These are phyloP conservation scores for Arxiozyma slooffiae DNA, from an alignment of 1,139 yeast genomes.

Conservation along the genomic window DNA sequence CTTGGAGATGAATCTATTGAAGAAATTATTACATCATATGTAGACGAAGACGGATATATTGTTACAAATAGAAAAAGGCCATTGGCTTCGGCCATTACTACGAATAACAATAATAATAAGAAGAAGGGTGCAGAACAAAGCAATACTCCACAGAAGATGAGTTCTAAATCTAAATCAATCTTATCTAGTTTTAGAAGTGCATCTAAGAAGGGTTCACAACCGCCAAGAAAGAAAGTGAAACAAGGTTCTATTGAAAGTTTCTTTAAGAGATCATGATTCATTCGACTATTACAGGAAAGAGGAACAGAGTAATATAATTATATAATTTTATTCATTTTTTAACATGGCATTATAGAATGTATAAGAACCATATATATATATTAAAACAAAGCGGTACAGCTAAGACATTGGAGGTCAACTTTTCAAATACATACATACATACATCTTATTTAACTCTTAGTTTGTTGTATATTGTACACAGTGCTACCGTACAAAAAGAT, in stretches of 20 bases:
- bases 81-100: slow-evolving; percentile 2
- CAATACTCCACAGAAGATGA: slow-evolving; percentile 3
- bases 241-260: slow-evolving; percentile 27
- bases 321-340: too few relatives aligned
- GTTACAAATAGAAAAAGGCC: slow-evolving; percentile 20
- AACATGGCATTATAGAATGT: too few relatives aligned
- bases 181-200: background rate
- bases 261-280: slow-evolving; percentile 18
- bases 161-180: slow-evolving; percentile 5
- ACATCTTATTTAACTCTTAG: too few relatives aligned
- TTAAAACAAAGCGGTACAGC: background rate
- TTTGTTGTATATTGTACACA: too few relatives aligned
- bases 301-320: background rate
- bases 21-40: slow-evolving; percentile 12
- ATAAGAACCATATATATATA: too few relatives aligned
- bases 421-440: too few relatives aligned
- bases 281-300: background rate
- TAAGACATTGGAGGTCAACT: background rate
- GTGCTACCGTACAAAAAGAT: too few relatives aligned
- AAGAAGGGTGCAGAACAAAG: slow-evolving; percentile 5
- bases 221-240: slow-evolving; percentile 13
- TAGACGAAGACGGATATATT: slow-evolving; percentile 30
- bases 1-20: slow-evolving; percentile 8
- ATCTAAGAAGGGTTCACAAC: background rate
- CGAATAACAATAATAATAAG: slow-evolving; percentile 3